phyloP scores from a whole-genome alignment of 768 basidiomycete genomes.

The Tulasnella sp. region DNA sequence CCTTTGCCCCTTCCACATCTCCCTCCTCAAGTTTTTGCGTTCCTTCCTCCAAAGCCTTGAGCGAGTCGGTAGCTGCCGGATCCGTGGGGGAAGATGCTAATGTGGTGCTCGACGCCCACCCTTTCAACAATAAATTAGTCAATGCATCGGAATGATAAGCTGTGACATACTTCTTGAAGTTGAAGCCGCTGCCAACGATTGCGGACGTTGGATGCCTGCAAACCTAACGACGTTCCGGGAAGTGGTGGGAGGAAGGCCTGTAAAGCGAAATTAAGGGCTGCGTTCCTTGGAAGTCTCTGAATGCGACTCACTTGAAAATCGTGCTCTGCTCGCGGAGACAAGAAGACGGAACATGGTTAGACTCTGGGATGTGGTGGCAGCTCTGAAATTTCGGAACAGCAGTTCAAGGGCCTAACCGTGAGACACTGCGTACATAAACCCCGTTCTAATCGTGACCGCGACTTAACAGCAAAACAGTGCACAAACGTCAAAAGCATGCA shows the following conservation, averaged over 20 bases:
- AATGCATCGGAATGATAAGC: background rate
- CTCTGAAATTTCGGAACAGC: slow-evolving; percentile 1
- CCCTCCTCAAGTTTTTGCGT: slow-evolving; percentile 81
- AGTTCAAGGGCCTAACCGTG: background rate
- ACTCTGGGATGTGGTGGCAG: background rate
- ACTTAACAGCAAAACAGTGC: background rate
- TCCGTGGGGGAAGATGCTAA: slow-evolving; percentile 75
- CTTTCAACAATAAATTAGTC: slow-evolving; percentile 32
- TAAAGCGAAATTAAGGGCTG: background rate
- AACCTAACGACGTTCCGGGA: background rate
- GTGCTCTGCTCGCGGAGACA: background rate
- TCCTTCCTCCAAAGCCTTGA: slow-evolving; percentile 72
- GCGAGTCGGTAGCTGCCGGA: slow-evolving; percentile 72
- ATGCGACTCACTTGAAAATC: background rate
- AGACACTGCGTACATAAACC: background rate
- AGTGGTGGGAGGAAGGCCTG: background rate
- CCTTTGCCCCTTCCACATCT: slow-evolving; percentile 70
- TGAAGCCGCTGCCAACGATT: background rate
- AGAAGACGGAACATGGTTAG: background rate
- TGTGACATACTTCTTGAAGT: background rate
- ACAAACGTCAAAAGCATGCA: slow-evolving; percentile 36
- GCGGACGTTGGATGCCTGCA: background rate
- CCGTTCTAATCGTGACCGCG: background rate
- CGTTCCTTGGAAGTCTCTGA: background rate
- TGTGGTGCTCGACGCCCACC: slow-evolving; percentile 74